These are phyloP conservation scores for Lasiosphaeriaceae sp. DNA, from an alignment of 495 filamentous ascomycete genomes.

Conservation along the genomic window DNA sequence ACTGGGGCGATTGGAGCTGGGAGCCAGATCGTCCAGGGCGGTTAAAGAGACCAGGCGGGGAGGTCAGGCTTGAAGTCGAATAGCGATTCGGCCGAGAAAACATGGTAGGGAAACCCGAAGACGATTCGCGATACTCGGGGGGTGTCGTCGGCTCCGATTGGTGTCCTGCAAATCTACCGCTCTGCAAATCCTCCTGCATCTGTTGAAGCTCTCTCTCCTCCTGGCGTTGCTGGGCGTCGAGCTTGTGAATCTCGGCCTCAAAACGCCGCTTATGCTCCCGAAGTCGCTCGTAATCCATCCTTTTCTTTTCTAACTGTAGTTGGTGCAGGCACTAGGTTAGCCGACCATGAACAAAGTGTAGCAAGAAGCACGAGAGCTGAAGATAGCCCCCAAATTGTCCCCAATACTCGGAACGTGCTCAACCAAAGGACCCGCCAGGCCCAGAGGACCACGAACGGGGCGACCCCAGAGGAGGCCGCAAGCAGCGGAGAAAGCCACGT, in stretches of 20 bases:
- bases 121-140: slow-evolving; percentile 79
- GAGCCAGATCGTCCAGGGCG: slow-evolving; percentile 71
- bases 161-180: slow-evolving; percentile 54
- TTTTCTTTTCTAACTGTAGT: slow-evolving; percentile 84
- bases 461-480: not conserved
- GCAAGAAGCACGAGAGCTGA: not conserved
- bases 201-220: slow-evolving; percentile 79
- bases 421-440: not conserved
- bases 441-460: slow-evolving; percentile 1
- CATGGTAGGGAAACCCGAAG: slow-evolving; percentile 62
- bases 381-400: not conserved
- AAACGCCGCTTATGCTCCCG: slow-evolving; percentile 80
- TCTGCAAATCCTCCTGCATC: slow-evolving; percentile 67
- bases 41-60: slow-evolving; percentile 71
- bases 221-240: slow-evolving; percentile 74
- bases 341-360: not conserved
- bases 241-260: slow-evolving; percentile 79
- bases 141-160: slow-evolving; percentile 94
- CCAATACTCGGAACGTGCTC: not conserved
- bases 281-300: slow-evolving; percentile 78
- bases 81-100: slow-evolving; percentile 77
- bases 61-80: slow-evolving; percentile 76
- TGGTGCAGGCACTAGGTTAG: slow-evolving; percentile 15
- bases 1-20: slow-evolving; percentile 57
- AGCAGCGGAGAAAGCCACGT: slow-evolving; percentile 25